Conservation (phyloP, 2,329 filamentous ascomycete species). For the Aspergillus ochraceoroseus region DNA sequence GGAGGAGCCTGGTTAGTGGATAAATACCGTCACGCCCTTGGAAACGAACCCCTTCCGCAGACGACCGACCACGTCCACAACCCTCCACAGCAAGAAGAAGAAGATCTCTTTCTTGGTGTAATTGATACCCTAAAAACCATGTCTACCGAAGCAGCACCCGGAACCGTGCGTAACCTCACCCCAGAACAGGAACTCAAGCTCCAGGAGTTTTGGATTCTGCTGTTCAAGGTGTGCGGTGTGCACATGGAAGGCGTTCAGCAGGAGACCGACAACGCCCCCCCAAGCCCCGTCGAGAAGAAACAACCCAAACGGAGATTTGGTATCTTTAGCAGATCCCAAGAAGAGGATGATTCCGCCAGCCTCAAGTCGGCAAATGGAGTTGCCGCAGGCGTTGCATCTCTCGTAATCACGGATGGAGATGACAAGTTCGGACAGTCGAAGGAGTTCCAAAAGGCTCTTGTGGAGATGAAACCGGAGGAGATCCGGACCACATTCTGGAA, state of each 20-base stretch:
- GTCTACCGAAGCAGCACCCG: constrained; percentile 41
- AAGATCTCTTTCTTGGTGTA: constrained; percentile 29
- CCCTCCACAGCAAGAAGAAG: no score
- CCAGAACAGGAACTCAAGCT: constrained; percentile 82
- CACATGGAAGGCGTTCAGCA: constrained; percentile 27
- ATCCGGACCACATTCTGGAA: constrained; percentile 80
- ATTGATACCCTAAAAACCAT: constrained; percentile 38
- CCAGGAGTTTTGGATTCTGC: constrained; percentile 74
- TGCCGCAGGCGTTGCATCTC: constrained; percentile 36
- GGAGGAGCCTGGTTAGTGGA: constrained; percentile 35
- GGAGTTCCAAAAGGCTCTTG: constrained; percentile 75
- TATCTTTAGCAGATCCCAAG: constrained; percentile 56
- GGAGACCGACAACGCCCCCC: constrained; percentile 22
- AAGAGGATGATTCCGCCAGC: constrained; percentile 34
- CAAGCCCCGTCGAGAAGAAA: constrained; percentile 48
- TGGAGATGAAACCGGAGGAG: constrained; percentile 68
- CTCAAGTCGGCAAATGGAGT: constrained; percentile 35
- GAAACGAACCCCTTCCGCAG: constrained; percentile 13
- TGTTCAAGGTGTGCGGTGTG: constrained; percentile 71
- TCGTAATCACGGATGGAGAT: constrained; percentile 53
- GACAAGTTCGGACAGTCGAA: constrained; percentile 93
- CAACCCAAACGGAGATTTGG: constrained; percentile 66
- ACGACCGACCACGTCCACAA: constrained; percentile 12
- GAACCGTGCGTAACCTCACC: constrained; percentile 82
- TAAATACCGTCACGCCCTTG: constrained; percentile 28